phyloP scores from a whole-genome alignment of 2,329 filamentous ascomycete genomes.

The Colletotrichum spinosum region DNA sequence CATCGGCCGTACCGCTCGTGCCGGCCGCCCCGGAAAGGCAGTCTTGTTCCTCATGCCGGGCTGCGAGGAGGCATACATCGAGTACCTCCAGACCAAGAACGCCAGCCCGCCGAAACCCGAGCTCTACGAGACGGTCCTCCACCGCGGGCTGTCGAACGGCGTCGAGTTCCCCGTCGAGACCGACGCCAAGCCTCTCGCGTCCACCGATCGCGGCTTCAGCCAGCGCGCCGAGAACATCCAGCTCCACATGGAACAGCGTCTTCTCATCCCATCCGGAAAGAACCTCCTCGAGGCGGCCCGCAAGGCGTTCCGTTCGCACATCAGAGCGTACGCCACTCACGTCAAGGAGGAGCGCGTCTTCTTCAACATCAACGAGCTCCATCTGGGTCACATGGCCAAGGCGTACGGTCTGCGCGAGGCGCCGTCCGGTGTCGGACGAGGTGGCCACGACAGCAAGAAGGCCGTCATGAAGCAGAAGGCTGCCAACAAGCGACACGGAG shows the following conservation, averaged over 20 bases:
- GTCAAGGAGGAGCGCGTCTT: conserved; percentile 84
- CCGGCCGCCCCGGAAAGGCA: conserved; percentile 87
- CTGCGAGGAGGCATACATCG: conserved; percentile 90
- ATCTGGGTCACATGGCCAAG: conserved; percentile 94
- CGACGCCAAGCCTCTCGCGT: conserved; percentile 57
- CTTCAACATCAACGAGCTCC: conserved; percentile 92
- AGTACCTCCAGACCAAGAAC: conserved; percentile 66
- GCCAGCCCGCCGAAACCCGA: conserved; percentile 61
- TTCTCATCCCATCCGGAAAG: conserved; percentile 57
- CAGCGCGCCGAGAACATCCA: conserved; percentile 67
- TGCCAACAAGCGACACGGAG: conserved; percentile 23
- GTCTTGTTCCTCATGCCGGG: conserved; percentile 92
- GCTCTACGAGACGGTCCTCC: conserved; percentile 66
- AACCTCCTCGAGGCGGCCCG: conserved; percentile 83
- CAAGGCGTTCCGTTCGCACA: conserved; percentile 89
- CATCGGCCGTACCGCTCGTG: conserved; percentile 93
- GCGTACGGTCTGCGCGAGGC: conserved; percentile 91
- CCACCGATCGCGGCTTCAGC: conserved; percentile 57
- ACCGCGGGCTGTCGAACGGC: conserved; percentile 72
- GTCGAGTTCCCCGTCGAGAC: conserved; percentile 79
- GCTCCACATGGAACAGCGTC: conserved; percentile 69
- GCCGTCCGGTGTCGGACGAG: conserved; percentile 81
- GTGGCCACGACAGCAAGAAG: conserved; percentile 60
- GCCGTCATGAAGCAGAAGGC: conserved; percentile 48
- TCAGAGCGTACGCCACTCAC: conserved; percentile 95